Evolutionary conservation across 1,284 basidiomycete species (phyloP).

Genomic region (Cryptococcus sp.): DNA sequence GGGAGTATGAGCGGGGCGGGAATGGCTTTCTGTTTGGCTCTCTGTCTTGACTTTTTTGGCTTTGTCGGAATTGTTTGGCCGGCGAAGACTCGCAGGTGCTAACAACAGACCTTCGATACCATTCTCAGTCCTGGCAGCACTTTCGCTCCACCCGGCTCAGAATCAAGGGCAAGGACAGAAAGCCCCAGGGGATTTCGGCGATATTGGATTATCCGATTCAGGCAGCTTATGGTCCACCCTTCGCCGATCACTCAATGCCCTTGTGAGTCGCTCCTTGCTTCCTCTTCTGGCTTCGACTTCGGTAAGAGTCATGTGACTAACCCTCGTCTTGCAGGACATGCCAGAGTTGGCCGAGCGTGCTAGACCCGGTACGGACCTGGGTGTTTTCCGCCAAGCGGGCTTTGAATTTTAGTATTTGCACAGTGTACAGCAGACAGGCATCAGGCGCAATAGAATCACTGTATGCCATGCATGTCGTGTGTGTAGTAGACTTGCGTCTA

Average conservation of each 20-base stretch:
- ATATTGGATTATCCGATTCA: slow-evolving; percentile 29
- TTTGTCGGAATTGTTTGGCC: too few species aligned
- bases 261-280: slow-evolving; percentile 61
- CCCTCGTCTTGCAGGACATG: slow-evolving; percentile 49
- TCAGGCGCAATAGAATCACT: too few species aligned
- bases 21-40: too few species aligned
- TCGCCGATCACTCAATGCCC: slow-evolving; percentile 73
- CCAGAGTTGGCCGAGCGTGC: slow-evolving; percentile 59
- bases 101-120: not conserved
- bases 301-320: not conserved
- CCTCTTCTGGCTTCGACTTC: not conserved
- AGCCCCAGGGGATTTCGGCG: slow-evolving; percentile 8
- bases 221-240: slow-evolving; percentile 92
- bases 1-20: too few species aligned
- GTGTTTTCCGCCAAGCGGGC: slow-evolving; percentile 72
- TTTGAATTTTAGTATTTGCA: slow-evolving; percentile 70
- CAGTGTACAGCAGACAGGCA: too few species aligned
- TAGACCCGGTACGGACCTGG: slow-evolving; percentile 60
- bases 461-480: too few species aligned
- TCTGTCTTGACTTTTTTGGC: too few species aligned
- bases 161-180: not conserved
- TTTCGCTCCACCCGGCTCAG: slow-evolving; percentile 70
- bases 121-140: slow-evolving; percentile 71
- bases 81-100: too few species aligned
- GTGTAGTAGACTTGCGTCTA: too few species aligned